phyloP scores from a whole-genome alignment of 352 stramenopile genomes.

The Globisporangium mamillatum region DNA sequence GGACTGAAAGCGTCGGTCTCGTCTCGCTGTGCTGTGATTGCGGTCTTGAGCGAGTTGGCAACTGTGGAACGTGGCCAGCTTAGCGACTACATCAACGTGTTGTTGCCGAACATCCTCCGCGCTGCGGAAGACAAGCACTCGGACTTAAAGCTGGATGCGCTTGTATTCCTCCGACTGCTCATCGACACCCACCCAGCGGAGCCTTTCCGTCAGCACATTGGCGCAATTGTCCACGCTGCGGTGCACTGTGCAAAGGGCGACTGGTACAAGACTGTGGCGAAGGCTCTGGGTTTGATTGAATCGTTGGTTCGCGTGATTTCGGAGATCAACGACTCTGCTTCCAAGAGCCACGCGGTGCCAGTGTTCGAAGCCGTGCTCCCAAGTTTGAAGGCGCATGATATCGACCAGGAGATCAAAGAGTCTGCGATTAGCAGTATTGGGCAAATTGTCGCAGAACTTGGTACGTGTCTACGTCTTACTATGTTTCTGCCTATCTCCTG shows the following conservation, averaged over 20 bases:
- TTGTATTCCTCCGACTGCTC: conserved; percentile 91
- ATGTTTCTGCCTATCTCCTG: not conserved
- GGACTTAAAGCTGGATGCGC: conserved; percentile 94
- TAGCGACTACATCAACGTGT: conserved; percentile 56
- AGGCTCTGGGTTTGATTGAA: conserved; percentile 92
- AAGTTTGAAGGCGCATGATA: conserved; percentile 94
- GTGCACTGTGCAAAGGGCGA: conserved; percentile 91
- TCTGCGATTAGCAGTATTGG: conserved; percentile 91
- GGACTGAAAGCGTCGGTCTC: conserved; percentile 70
- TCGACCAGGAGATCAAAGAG: conserved; percentile 99
- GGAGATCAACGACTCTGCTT: conserved; percentile 27
- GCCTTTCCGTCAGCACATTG: conserved; percentile 79
- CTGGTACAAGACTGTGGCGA: conserved; percentile 99
- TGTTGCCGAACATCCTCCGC: conserved; percentile 81
- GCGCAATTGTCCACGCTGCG: conserved; percentile 83
- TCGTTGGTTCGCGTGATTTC: conserved; percentile 86
- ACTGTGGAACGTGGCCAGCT: conserved; percentile 74
- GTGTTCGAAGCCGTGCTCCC: conserved; percentile 93
- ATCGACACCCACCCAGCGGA: conserved; percentile 88
- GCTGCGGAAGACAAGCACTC: conserved; percentile 91
- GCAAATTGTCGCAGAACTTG: conserved; percentile 80
- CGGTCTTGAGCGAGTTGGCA: conserved; percentile 83
- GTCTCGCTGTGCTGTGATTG: conserved; percentile 79
- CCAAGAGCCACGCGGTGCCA: conserved; percentile 62
- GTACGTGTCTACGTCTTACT: conserved; percentile 23